Evolutionary conservation across 2,329 filamentous ascomycete species (phyloP).

Genomic region (Ophiostoma novo-ulmi): DNA sequence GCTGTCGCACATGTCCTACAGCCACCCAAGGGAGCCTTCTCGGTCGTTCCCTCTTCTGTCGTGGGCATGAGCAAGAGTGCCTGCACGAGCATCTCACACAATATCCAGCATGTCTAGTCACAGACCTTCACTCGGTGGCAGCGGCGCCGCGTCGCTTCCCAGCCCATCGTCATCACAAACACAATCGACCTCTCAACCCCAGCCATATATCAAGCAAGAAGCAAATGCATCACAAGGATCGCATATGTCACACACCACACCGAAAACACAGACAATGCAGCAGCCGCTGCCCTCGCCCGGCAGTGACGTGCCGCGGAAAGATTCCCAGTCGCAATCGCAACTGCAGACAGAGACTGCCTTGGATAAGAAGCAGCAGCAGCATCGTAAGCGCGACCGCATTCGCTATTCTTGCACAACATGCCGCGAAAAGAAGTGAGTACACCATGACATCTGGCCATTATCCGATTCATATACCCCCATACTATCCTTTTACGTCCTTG

Average conservation of each 20-base stretch:
- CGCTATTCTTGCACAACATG: constrained; percentile 35
- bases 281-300: background rate
- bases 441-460: background rate
- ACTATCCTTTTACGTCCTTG: background rate
- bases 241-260: background rate
- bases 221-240: background rate
- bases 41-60: background rate
- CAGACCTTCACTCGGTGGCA: background rate
- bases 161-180: constrained; percentile 6
- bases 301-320: background rate
- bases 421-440: constrained; percentile 35
- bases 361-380: constrained; percentile 12
- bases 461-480: background rate
- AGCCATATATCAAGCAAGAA: background rate
- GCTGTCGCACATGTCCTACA: constrained; percentile 4
- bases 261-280: background rate
- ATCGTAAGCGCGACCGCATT: constrained; percentile 33
- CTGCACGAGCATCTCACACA: background rate
- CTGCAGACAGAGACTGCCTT: background rate
- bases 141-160: background rate
- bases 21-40: background rate
- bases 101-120: background rate
- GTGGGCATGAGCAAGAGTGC: background rate
- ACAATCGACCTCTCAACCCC: background rate
- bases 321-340: background rate